Conservation (phyloP, 164 flowering plant genomes). For the Chloranthus sessilifolius region DNA sequence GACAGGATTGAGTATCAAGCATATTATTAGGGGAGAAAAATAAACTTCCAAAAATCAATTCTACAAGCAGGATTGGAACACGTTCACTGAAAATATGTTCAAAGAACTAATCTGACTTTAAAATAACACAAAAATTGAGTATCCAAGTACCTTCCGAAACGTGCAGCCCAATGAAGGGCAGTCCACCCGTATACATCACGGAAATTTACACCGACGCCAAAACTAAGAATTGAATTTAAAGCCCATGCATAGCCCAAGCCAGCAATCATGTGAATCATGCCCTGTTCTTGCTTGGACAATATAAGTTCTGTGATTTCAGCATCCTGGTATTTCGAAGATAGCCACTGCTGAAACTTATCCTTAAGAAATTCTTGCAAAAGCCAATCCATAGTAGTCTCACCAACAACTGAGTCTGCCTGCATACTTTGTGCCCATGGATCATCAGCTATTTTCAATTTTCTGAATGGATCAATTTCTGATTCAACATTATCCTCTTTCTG, state of each 20-base stretch:
- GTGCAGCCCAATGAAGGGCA: constrained; percentile 99
- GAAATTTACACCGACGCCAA: constrained; percentile 71
- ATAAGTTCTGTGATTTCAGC: constrained; percentile 27
- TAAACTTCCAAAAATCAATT: background rate
- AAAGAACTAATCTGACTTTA: too few species aligned
- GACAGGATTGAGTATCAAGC: background rate
- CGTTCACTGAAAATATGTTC: too few species aligned
- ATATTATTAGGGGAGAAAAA: background rate
- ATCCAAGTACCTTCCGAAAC: constrained; percentile 76
- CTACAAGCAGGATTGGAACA: background rate
- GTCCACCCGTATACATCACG: constrained; percentile 96
- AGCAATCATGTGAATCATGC: constrained; percentile 83
- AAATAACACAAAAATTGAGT: too few species aligned
- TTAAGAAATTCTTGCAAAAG: constrained; percentile 72
- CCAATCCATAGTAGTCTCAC: constrained; percentile 57
- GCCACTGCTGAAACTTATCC: constrained; percentile 74
- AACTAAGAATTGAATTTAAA: constrained; percentile 50
- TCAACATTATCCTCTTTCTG: constrained; percentile 28
- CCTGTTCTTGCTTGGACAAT: constrained; percentile 89
- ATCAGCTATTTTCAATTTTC: constrained; percentile 33
- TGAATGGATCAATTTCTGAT: constrained; percentile 21
- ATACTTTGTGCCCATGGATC: constrained; percentile 54
- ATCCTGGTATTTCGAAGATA: constrained; percentile 35
- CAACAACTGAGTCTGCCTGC: constrained; percentile 57
- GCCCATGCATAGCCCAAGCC: constrained; percentile 98